Evolutionary conservation across 2,329 filamentous ascomycete species (phyloP).

Genomic region (Fusarium sp.): DNA sequence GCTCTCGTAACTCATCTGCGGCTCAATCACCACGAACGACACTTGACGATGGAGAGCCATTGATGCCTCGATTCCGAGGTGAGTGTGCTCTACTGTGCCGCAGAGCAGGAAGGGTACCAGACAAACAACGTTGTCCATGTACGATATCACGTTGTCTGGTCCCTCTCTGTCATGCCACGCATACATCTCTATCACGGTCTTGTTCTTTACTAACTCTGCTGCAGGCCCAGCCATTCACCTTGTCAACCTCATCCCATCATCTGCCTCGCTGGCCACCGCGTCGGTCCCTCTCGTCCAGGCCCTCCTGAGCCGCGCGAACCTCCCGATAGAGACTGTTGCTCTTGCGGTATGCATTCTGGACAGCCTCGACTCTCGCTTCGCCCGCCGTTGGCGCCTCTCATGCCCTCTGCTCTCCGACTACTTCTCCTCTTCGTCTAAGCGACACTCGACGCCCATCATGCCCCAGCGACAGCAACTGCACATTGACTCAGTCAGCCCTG

Average conservation of each 20-base stretch:
- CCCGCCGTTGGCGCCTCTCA: constrained; percentile 72
- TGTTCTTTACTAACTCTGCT: constrained; percentile 28
- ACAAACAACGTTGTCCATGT: constrained; percentile 7
- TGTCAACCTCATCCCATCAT: constrained; percentile 75
- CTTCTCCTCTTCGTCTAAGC: constrained; percentile 55
- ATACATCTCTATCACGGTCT: constrained; percentile 8
- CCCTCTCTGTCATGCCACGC: constrained; percentile 14
- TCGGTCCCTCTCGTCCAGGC: constrained; percentile 73
- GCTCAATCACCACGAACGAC: constrained; percentile 61
- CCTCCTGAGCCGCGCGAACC: constrained; percentile 70
- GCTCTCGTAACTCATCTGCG: constrained; percentile 62
- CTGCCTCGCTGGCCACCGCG: constrained; percentile 71
- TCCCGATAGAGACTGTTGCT: constrained; percentile 74
- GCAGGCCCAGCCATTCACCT: constrained; percentile 76
- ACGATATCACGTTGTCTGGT: constrained; percentile 26
- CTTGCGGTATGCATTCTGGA: constrained; percentile 78
- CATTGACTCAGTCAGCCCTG: constrained; percentile 74
- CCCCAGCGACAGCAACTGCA: constrained; percentile 61
- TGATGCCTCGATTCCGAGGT: constrained; percentile 60
- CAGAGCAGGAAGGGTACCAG: constrained; percentile 5
- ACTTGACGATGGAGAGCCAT: constrained; percentile 62
- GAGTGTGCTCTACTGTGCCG: constrained; percentile 32
- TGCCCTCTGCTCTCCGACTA: constrained; percentile 64
- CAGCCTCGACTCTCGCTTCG: constrained; percentile 74
- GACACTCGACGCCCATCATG: constrained; percentile 60